phyloP scores from a whole-genome alignment of 2,329 filamentous ascomycete species.

The Neofusicoccum kwambonambiense region DNA sequence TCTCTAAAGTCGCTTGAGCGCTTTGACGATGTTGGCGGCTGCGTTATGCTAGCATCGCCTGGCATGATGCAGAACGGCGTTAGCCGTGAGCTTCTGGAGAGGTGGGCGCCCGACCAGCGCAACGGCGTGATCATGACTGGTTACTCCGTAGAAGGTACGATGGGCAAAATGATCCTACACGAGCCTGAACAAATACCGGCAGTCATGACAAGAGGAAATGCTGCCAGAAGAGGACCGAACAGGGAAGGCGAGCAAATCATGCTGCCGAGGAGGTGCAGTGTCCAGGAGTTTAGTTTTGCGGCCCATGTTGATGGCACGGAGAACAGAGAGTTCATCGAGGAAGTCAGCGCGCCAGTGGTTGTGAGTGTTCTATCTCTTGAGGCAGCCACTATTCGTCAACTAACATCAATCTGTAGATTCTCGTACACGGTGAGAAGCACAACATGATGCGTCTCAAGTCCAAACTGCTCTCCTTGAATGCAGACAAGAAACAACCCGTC shows the following conservation, averaged over 20 bases:
- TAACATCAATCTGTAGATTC: conserved; percentile 59
- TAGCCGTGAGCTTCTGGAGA: conserved; percentile 84
- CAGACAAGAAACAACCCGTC: conserved; percentile 73
- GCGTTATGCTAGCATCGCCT: conserved; percentile 94
- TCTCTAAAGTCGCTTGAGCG: conserved; percentile 89
- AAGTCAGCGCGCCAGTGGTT: conserved; percentile 87
- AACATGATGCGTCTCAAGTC: conserved; percentile 98
- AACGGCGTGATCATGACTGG: conserved; percentile 99
- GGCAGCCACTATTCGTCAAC: neutral
- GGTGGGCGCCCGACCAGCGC: conserved; percentile 93
- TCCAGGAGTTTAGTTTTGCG: conserved; percentile 93
- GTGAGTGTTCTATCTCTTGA: conserved; percentile 54
- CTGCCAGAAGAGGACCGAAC: conserved; percentile 61
- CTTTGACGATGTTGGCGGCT: conserved; percentile 92
- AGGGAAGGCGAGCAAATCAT: conserved; percentile 74
- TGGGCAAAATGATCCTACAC: conserved; percentile 93
- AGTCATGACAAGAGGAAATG: conserved; percentile 69
- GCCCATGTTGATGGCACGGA: conserved; percentile 95
- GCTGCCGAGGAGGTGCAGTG: conserved; percentile 88
- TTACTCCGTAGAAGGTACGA: conserved; percentile 97
- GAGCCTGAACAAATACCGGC: conserved; percentile 94
- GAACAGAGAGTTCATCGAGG: conserved; percentile 95
- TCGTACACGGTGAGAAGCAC: conserved; percentile 95
- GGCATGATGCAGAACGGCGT: conserved; percentile 99
- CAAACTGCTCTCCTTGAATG: conserved; percentile 88